Evolutionary conservation across 164 flowering plant species (phyloP), one percentile per base, ranked within the genome.

Genomic region (Magnolia sinica): DNA sequence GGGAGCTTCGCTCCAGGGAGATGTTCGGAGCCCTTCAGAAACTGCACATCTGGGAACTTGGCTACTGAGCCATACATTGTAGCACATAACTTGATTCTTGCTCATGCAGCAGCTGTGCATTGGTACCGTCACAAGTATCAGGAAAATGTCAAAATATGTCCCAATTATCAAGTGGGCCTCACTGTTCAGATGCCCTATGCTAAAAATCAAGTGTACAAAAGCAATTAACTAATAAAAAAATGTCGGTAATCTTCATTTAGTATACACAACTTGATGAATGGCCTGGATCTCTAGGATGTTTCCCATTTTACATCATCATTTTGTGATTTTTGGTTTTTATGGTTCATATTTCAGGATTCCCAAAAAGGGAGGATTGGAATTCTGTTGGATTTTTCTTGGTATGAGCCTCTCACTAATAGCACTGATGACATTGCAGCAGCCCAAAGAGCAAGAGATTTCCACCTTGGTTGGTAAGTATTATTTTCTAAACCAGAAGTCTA

Each of bases 61-160:
- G 64, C 81, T 0, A 71, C 74, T 4, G 82, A 80, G 63, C 82
- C 82, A 50, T 80, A 76, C 69, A 80, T 80, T 64, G 82, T 51
- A 0, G 79, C 79, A 8, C 79, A 80, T 64, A 68, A 76, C 69
- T 37, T 80, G 69, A 63, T 76, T 50, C 64, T 80, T 8, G 67
- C 82, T 76, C 82, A 79, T 72, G 82, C 76, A 23, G 76, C 76
- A 13, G 82, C 73, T 71, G 78, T 79, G 55, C 70, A 79, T 59
- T 67, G 73, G 22, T 79, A 79, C 64, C 64, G 79, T 1, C 11
- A 31, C 7, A 76, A 72, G 63, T 79, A 76, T 76, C 82, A 79
- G 73, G 82, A 61, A 58, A 78, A 20, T 24, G 50, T 61, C n/a
- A 49, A 19, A 50, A 31, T 31, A 31, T 3, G 4, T 31, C 37